Base-by-base conservation (phyloP, 129 eudicot genomes). In the Erigeron canadensis region DNA sequence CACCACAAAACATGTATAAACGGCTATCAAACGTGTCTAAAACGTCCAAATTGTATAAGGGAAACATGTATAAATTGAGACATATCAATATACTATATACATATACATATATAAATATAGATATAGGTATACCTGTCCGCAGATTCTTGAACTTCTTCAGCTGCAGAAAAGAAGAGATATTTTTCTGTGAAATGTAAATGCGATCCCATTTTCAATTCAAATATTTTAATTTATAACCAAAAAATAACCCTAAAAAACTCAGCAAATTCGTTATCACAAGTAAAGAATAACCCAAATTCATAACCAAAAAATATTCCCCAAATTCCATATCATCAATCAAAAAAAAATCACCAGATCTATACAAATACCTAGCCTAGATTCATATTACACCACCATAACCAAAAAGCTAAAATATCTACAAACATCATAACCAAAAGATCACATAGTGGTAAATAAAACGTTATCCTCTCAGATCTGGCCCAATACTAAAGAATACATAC, bases 111-210 rank as follows among this genome's bases (percentile, higher is more conserved):
- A 44, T 4, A 44, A 2, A 44, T 44, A 44, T 1, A 44, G 9
- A 44, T 44, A 44, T 44, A 44, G 9, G 6, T 44, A 44, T 44
- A 57, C 63, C 63, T 21, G 22, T 57, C 63, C 5, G 40, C 63
- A 11, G 63, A 57, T 57, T 57, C 40, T 11, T 57, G 63, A 57
- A 10, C 63, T 57, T n/a, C n/a, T n/a, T 57, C 63, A 23, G 40
- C 40, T 18, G 63, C 63, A 19, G 40, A 22, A 57, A 57, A 57
- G 81, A 88, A 91, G 10, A 93, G 97, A 83, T 91, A 96, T 53
- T 85, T 84, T 58, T 88, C 97, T 90, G 96, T 88, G 50, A 81
- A 84, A 77, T 88, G 86, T 21, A 84, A 88, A 22, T 80, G 73
- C 34, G 91, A 72, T 2, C 90, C 77, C 97, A 91, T 53, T 91